Percentiles rank a stretch among this genome's conserved stretches.
These are phyloP conservation scores for Triticum monococcum DNA, from an alignment of 176 grass and related monocot species.

Conservation along the genomic window DNA sequence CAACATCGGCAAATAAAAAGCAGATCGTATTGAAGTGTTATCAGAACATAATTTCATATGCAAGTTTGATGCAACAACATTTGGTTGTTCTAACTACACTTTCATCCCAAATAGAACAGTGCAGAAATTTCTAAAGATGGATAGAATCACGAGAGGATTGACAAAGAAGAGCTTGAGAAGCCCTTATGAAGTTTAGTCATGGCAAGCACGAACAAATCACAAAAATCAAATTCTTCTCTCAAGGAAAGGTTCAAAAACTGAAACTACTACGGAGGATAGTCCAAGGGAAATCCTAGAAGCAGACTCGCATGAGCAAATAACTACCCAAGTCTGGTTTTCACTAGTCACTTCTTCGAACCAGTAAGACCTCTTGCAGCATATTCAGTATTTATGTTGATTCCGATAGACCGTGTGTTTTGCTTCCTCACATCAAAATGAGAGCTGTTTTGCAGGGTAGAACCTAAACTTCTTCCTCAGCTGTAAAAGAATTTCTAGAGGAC, in stretches of 20 bases:
- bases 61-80: too few species aligned
- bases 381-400: too few species aligned
- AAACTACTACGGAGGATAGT: slow-evolving; percentile 25
- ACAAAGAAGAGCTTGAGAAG: slow-evolving; percentile 55
- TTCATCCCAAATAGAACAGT: too few species aligned
- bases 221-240: background rate
- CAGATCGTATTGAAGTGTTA: background rate
- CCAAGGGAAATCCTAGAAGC: slow-evolving; percentile 30
- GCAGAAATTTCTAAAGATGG: slow-evolving; percentile 4
- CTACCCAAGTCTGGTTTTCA: slow-evolving; percentile 71
- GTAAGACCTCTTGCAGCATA: slow-evolving; percentile 38
- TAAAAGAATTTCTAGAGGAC: too few species aligned
- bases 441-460: too few species aligned
- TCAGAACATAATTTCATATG: too few species aligned
- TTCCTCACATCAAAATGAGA: too few species aligned
- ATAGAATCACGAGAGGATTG: slow-evolving; percentile 42
- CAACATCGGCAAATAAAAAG: slow-evolving; percentile 44
- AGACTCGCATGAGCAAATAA: slow-evolving; percentile 35
- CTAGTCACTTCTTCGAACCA: slow-evolving; percentile 58
- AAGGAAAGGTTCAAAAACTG: background rate
- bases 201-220: slow-evolving; percentile 45
- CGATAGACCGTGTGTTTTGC: too few species aligned
- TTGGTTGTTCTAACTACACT: too few species aligned
- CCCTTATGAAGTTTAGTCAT: slow-evolving; percentile 56
- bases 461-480: too few species aligned